Evolutionary conservation across 805 yeast species (phyloP).

Genomic region (Yarrowia sp.): DNA sequence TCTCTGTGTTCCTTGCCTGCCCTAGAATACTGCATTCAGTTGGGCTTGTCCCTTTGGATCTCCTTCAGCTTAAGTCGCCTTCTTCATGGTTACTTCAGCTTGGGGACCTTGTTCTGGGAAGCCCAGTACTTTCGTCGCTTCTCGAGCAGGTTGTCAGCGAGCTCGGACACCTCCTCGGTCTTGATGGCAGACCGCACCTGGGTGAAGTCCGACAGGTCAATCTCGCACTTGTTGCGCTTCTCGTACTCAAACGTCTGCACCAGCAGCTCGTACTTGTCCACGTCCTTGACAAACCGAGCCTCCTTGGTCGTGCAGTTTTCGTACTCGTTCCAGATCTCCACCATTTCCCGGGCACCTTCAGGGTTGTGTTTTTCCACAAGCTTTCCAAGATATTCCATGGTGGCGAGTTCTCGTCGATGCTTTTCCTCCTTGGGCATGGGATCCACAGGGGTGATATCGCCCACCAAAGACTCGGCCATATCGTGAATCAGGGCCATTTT

Average conservation of each 20-base stretch:
- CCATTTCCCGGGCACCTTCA: slow-evolving; percentile 67
- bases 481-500: slow-evolving; percentile 92
- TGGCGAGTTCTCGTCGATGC: slow-evolving; percentile 76
- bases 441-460: slow-evolving; percentile 90
- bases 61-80: too few species aligned
- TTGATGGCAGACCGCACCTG: slow-evolving; percentile 66
- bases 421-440: slow-evolving; percentile 77
- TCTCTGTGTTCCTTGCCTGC: too few species aligned
- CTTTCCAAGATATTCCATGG: slow-evolving; percentile 70
- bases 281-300: slow-evolving; percentile 89
- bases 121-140: slow-evolving; percentile 29
- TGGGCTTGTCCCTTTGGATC: too few species aligned
- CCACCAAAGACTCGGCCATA: slow-evolving; percentile 92
- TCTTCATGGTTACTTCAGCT: background rate
- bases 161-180: slow-evolving; percentile 69
- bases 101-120: slow-evolving; percentile 19
- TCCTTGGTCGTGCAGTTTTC: slow-evolving; percentile 83
- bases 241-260: slow-evolving; percentile 67
- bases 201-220: slow-evolving; percentile 74
- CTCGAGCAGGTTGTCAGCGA: slow-evolving; percentile 66
- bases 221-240: slow-evolving; percentile 61
- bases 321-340: slow-evolving; percentile 84
- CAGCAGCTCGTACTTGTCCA: slow-evolving; percentile 88
- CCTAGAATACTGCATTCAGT: too few species aligned
- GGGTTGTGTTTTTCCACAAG: slow-evolving; percentile 71